phyloP scores from a whole-genome alignment of 371 early-diverging fungal species.

The Phascolomyces articulosus region DNA sequence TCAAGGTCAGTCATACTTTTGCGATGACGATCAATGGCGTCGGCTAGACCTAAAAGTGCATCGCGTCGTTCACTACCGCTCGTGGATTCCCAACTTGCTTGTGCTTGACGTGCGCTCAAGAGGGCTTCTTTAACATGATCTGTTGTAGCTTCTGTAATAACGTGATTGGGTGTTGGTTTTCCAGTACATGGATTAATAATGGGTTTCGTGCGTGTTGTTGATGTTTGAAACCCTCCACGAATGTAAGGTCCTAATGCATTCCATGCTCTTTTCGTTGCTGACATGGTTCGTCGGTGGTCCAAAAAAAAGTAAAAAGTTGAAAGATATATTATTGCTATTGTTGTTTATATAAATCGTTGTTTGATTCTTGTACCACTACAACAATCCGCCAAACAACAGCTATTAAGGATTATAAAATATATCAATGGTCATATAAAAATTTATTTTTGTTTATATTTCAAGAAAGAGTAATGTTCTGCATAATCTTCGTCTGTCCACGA shows the following conservation, averaged over 20 bases:
- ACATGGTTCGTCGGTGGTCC: neutral
- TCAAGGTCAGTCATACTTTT: slow-evolving; percentile 74
- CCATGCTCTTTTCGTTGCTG: slow-evolving; percentile 4
- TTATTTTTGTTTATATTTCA: too few relatives aligned
- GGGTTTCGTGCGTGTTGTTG: neutral
- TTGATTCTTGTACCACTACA: too few relatives aligned
- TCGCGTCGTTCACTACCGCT: slow-evolving; percentile 55
- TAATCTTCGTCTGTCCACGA: slow-evolving; percentile 5
- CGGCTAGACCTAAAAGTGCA: slow-evolving; percentile 66
- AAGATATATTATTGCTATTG: too few relatives aligned
- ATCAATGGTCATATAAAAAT: too few relatives aligned
- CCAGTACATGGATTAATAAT: slow-evolving; percentile 21
- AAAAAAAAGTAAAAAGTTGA: neutral
- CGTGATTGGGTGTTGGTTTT: slow-evolving; percentile 5
- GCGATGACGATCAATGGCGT: slow-evolving; percentile 56
- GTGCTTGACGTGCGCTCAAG: slow-evolving; percentile 10
- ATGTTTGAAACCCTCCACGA: slow-evolving; percentile 11
- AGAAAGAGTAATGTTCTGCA: too few relatives aligned
- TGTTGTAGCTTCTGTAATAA: slow-evolving; percentile 15
- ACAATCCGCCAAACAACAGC: too few relatives aligned
- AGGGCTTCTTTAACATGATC: slow-evolving; percentile 13
- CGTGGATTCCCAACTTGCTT: slow-evolving; percentile 14
- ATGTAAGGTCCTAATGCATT: slow-evolving; percentile 17
- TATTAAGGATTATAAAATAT: too few relatives aligned
- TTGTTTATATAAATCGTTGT: too few relatives aligned